A percentile compares a stretch with the other conserved stretches of the same genome.
Evolutionary conservation across 2,329 filamentous ascomycete genomes (phyloP).

Genomic region (Septoria linicola): DNA sequence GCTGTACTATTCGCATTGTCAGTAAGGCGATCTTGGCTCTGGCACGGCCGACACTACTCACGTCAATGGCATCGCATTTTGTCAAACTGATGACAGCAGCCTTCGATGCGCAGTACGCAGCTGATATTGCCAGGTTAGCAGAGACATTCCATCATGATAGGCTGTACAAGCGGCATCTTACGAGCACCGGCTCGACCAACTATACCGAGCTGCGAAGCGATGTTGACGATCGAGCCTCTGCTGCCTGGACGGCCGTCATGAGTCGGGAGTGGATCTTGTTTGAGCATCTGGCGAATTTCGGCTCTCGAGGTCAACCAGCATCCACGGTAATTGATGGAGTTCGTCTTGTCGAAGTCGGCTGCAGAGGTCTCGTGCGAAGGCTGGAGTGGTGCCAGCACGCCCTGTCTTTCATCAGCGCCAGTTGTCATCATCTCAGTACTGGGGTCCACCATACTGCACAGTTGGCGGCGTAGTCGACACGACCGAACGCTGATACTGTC

Average conservation of each 20-base stretch:
- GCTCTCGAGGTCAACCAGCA: conserved; percentile 48
- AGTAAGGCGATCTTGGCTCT: neutral
- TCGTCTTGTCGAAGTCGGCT: conserved; percentile 47
- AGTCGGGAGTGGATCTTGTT: conserved; percentile 44
- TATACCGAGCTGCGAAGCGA: conserved; percentile 47
- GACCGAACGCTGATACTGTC: conserved; percentile 39
- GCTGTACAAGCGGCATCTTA: conserved; percentile 30
- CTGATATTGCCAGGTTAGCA: conserved; percentile 29
- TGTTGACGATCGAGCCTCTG: conserved; percentile 48
- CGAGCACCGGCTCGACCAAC: conserved; percentile 45
- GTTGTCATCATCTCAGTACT: neutral
- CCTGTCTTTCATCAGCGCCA: conserved; percentile 21
- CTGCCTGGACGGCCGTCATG: conserved; percentile 46
- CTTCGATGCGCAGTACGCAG: conserved; percentile 50
- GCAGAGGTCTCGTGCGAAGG: conserved; percentile 39
- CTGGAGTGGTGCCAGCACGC: conserved; percentile 43
- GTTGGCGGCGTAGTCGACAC: conserved; percentile 51
- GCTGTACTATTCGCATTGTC: conserved; percentile 42
- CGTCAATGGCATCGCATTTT: conserved; percentile 50
- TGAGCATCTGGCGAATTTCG: conserved; percentile 46
- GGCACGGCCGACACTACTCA: conserved; percentile 26
- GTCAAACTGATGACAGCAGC: conserved; percentile 50
- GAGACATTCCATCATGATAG: neutral
- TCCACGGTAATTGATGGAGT: conserved; percentile 47
- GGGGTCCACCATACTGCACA: conserved; percentile 36